Evolutionary conservation across 2,329 filamentous ascomycete genomes (phyloP).

Genomic region (Colletotrichum australisinense): DNA sequence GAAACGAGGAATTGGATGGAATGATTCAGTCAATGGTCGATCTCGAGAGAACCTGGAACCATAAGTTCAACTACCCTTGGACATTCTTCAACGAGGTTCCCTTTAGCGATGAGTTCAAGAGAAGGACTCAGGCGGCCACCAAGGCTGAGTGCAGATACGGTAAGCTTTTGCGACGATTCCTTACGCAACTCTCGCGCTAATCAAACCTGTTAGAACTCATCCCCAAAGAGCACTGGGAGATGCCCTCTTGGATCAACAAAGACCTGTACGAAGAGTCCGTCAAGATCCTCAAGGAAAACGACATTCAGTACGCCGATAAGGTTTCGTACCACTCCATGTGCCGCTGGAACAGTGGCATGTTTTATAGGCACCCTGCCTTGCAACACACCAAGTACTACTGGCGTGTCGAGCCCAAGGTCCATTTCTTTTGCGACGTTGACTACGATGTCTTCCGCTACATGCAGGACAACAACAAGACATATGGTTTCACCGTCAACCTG

Average conservation of each 20-base stretch:
- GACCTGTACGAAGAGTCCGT: slow-evolving; percentile 89
- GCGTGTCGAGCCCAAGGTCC: slow-evolving; percentile 97
- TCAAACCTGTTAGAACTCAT: slow-evolving; percentile 73
- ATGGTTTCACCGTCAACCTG: slow-evolving; percentile 97
- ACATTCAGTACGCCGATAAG: slow-evolving; percentile 91
- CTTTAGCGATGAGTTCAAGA: slow-evolving; percentile 94
- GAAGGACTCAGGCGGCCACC: slow-evolving; percentile 80
- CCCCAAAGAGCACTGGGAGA: slow-evolving; percentile 94
- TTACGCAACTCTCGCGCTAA: slow-evolving; percentile 21
- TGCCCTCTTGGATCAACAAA: slow-evolving; percentile 91
- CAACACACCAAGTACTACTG: slow-evolving; percentile 91
- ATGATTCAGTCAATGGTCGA: slow-evolving; percentile 92
- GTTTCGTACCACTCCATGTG: slow-evolving; percentile 99
- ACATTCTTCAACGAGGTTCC: slow-evolving; percentile 98
- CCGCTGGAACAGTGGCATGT: slow-evolving; percentile 97
- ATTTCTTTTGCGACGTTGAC: slow-evolving; percentile 99
- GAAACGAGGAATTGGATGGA: slow-evolving; percentile 87
- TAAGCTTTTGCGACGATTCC: slow-evolving; percentile 52
- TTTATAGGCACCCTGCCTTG: slow-evolving; percentile 95
- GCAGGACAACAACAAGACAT: slow-evolving; percentile 98
- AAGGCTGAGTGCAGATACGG: slow-evolving; percentile 90
- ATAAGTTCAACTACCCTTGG: slow-evolving; percentile 99
- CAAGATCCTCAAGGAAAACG: slow-evolving; percentile 82
- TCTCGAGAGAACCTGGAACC: slow-evolving; percentile 94
- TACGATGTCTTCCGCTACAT: slow-evolving; percentile 99